phyloP scores from a whole-genome alignment of 1,284 basidiomycete species.

The Ceratobasidium sp. region DNA sequence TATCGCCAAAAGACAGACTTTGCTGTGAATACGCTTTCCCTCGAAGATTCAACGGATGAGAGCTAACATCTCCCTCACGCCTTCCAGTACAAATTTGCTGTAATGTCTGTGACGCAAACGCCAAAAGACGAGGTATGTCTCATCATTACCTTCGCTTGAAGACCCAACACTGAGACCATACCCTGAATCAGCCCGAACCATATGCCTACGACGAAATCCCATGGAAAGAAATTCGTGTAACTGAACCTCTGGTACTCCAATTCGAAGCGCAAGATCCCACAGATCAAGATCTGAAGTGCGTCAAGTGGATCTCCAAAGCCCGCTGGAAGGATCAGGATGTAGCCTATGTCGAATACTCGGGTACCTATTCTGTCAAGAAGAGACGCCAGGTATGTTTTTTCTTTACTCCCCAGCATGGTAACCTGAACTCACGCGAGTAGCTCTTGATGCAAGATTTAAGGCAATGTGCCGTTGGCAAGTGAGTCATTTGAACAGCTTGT shows the following conservation, averaged over 20 bases:
- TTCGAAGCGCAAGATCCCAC: background rate
- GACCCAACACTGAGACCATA: background rate
- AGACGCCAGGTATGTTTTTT: background rate
- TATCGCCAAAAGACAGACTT: background rate
- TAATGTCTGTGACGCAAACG: background rate
- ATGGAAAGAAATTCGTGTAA: background rate
- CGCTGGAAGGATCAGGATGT: background rate
- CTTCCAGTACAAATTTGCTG: background rate
- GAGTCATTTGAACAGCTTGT: background rate
- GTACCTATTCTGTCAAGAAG: conserved; percentile 1
- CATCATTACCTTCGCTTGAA: background rate
- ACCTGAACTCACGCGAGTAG: background rate
- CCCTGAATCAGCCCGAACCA: background rate
- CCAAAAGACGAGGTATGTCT: background rate
- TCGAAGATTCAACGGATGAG: background rate
- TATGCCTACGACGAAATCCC: background rate
- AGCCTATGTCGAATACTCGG: conserved; percentile 6
- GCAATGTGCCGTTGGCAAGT: conserved; percentile 1
- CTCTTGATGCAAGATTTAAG: conserved; percentile 12
- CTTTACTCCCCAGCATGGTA: background rate
- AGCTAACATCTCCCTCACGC: background rate
- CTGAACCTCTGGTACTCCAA: background rate
- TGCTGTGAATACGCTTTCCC: background rate
- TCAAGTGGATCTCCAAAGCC: conserved; percentile 10
- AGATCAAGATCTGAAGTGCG: background rate